Evolutionary conservation across 768 basidiomycete genomes (phyloP), one percentile per base, ranked within the genome.

Genomic region (Lepiota brunneoincarnata): DNA sequence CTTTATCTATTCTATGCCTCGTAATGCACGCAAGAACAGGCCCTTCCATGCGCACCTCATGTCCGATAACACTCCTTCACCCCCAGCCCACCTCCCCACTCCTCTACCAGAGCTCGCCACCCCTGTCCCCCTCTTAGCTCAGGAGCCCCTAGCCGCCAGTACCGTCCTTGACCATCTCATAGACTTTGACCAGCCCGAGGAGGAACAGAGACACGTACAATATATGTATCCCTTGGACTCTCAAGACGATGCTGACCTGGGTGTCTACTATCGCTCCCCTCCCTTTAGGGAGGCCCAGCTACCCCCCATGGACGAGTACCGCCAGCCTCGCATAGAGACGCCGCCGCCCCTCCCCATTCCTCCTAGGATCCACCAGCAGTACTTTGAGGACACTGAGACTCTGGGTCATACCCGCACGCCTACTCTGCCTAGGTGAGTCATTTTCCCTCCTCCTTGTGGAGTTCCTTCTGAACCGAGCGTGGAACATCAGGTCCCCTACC

Each of bases 201-300:
- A 50, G 23, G 20, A 15, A 21, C 34, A 35, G 43, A 42, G 4
- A 34, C 24, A n/a, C 20, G 48, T 45, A 35, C 35, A 38, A 47
- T 35, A 14, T 3, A 37, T 26, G 36, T 34, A 49, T 34, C 49
- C 57, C 2, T 6, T 17, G 9, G 31, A 20, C 4, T 20, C 18
- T 2, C 24, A 50, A 4, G 36, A 44, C 43, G 18, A 51, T 20
- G 43, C 41, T 31, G 56, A 58, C 1, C 40, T 47, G 11, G 54
- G 46, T 7, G 41, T 31, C 7, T 36, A 21, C n/a, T 59, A 63
- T 42, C 59, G 64, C 15, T 68, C 67, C 7, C 68, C 68, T 4
- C 69, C 69, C 9, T 69, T 67, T 56, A 58, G 63, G 26, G 66
- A 66, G 54, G 67, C 68, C 0, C 50, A 50, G 9, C 59, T 62